These are phyloP conservation scores for Spergularia azorica DNA, from an alignment of 179 eudicot species.

Conservation along the genomic window DNA sequence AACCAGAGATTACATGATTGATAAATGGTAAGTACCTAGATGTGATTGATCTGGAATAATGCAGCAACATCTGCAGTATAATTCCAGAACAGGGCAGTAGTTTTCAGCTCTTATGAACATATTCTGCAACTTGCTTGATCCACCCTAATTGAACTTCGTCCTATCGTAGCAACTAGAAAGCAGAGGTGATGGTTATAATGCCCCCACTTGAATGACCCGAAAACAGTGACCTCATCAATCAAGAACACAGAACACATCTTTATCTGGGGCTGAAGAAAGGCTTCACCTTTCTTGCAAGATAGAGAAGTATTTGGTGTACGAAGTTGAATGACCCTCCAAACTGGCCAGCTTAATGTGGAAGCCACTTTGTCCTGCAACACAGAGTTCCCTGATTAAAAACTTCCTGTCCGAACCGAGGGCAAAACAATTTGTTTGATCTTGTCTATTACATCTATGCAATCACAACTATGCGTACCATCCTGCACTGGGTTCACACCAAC, in stretches of 20 bases:
- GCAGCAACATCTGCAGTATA: not conserved
- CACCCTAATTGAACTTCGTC: not conserved
- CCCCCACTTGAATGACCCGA: no score
- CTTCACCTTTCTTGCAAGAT: not conserved
- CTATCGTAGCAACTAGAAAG: not conserved
- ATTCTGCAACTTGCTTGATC: not conserved
- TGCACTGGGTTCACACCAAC: no score
- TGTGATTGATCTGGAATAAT: not conserved
- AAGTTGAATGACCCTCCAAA: not conserved
- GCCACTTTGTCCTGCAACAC: not conserved
- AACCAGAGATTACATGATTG: not conserved
- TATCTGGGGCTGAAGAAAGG: slow-evolving; percentile 9
- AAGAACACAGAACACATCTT: not conserved
- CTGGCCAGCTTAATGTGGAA: not conserved
- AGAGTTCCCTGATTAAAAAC: not conserved
- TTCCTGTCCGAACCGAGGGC: not conserved
- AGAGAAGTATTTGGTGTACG: not conserved
- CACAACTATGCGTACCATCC: no score
- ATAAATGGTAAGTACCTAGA: not conserved
- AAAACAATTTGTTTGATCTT: no score
- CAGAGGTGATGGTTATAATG: no score
- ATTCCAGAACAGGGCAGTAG: not conserved
- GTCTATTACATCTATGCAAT: no score
- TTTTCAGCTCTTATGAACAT: not conserved
- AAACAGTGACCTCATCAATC: no score